A percentile compares a stretch with the other conserved stretches of the same genome.
phyloP scores from a whole-genome alignment of 148 eudicot species.

The Agrostemma githago region DNA sequence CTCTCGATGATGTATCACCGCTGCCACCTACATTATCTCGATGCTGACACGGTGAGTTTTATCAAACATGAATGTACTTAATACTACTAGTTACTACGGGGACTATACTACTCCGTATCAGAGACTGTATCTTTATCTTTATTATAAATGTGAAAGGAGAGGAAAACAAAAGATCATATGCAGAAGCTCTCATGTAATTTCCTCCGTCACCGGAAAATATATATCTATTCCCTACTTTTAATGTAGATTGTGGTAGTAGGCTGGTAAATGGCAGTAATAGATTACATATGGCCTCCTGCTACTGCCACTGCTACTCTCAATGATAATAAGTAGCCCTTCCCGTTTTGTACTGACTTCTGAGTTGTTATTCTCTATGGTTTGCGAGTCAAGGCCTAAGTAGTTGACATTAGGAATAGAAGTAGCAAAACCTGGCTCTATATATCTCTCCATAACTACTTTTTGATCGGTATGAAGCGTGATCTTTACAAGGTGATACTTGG shows the following conservation, averaged over 20 bases:
- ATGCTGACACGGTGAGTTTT: background rate
- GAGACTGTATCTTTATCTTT: background rate
- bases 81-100: background rate
- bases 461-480: too few species aligned
- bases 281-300: background rate
- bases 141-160: background rate
- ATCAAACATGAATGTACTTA: background rate
- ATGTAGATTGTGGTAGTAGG: background rate
- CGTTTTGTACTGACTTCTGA: too few species aligned
- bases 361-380: too few species aligned
- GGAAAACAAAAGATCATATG: background rate
- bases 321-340: background rate
- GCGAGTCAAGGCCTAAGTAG: too few species aligned
- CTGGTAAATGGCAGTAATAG: too few species aligned
- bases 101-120: background rate
- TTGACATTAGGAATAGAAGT: too few species aligned
- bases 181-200: background rate
- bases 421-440: too few species aligned
- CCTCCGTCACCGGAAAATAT: background rate
- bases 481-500: too few species aligned
- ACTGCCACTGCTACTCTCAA: background rate
- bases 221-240: background rate
- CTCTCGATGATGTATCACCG: background rate
- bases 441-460: too few species aligned
- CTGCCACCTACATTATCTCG: background rate